Conservation (phyloP, 192 early-diverging fungal species). For the Dissophora ornata region DNA sequence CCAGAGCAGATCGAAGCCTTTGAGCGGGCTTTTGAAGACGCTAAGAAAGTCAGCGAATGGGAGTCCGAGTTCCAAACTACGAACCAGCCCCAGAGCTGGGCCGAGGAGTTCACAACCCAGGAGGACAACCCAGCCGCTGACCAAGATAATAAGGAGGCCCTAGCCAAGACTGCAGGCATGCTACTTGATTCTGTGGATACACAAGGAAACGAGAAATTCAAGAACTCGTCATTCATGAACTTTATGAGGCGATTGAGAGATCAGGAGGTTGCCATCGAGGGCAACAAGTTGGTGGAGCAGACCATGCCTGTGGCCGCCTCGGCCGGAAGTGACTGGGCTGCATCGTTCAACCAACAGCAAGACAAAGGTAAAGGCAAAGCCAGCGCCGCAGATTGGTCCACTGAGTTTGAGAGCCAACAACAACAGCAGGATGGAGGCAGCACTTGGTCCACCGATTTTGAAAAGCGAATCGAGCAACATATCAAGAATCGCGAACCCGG, state of each 20-base stretch:
- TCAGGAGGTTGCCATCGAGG: conserved; percentile 87
- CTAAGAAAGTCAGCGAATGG: conserved; percentile 67
- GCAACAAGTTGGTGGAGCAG: conserved; percentile 86
- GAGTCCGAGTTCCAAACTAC: conserved; percentile 70
- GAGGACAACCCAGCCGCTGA: conserved; percentile 45
- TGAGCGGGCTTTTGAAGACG: conserved; percentile 75
- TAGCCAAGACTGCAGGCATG: conserved; percentile 84
- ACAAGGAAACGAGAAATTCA: conserved; percentile 93
- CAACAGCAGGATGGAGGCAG: conserved; percentile 53
- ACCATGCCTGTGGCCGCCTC: conserved; percentile 16
- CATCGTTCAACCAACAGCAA: conserved; percentile 46
- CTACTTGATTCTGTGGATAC: conserved; percentile 80
- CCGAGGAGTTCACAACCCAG: conserved; percentile 66
- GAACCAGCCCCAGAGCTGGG: conserved; percentile 58
- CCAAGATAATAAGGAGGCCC: conserved; percentile 68
- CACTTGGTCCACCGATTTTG: conserved; percentile 81
- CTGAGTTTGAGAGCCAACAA: conserved; percentile 39
- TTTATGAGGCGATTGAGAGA: conserved; percentile 95
- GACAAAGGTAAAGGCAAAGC: conserved; percentile 43
- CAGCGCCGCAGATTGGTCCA: conserved; percentile 36
- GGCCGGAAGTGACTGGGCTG: conserved; percentile 37
- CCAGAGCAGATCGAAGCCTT: conserved; percentile 72
- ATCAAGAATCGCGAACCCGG: conserved; percentile 61
- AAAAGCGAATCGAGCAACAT: conserved; percentile 64
- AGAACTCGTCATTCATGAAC: conserved; percentile 88